These are phyloP conservation scores for Lactarius akahatsu DNA, from an alignment of 768 basidiomycete genomes.

Conservation along the genomic window DNA sequence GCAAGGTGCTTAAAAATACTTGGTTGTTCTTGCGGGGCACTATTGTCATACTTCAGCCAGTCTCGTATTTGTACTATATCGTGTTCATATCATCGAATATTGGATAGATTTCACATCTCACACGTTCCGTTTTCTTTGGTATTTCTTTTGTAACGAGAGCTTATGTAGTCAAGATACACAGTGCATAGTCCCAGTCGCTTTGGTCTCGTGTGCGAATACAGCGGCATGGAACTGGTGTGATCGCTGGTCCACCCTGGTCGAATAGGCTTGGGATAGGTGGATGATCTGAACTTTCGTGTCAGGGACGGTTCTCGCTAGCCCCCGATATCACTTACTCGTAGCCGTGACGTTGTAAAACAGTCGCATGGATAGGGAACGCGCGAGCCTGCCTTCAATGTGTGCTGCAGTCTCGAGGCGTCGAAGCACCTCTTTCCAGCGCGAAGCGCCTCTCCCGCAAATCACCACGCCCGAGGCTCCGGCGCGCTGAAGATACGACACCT, in stretches of 20 bases:
- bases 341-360: slow-evolving; percentile 41
- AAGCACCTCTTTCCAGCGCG: slow-evolving; percentile 15
- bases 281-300: slow-evolving; percentile 5
- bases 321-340: slow-evolving; percentile 24
- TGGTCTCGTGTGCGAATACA: slow-evolving; percentile 43
- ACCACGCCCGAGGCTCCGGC: slow-evolving; percentile 21
- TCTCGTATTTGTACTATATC: slow-evolving; percentile 6
- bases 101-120: slow-evolving; percentile 19
- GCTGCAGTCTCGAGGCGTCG: slow-evolving; percentile 24
- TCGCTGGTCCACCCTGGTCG: slow-evolving; percentile 35
- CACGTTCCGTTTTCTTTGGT: slow-evolving; percentile 3
- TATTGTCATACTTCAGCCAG: not conserved
- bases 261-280: slow-evolving; percentile 16
- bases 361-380: slow-evolving; percentile 43
- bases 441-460: slow-evolving; percentile 25
- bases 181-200: slow-evolving; percentile 56
- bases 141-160: not conserved
- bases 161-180: slow-evolving; percentile 45
- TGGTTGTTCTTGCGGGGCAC: not conserved
- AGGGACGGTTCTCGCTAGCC: not conserved
- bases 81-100: not conserved
- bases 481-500: slow-evolving; percentile 14
- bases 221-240: slow-evolving; percentile 54
- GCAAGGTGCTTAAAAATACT: slow-evolving; percentile 42
- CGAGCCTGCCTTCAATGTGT: slow-evolving; percentile 28